Conservation (phyloP, 768 basidiomycete species). For the Phlebiopsis flavidoalba region DNA sequence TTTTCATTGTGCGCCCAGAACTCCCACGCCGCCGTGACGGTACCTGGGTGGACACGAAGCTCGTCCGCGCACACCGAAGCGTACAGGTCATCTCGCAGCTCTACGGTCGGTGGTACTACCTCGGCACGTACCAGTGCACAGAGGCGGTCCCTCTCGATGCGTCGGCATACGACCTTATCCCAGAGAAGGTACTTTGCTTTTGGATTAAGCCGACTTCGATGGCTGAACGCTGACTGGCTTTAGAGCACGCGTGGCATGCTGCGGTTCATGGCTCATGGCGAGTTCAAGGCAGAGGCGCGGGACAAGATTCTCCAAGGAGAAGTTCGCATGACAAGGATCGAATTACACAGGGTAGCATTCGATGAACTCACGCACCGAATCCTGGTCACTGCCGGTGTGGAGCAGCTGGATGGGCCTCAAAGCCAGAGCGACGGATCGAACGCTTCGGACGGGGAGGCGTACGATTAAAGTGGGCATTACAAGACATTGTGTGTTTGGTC, state of each 20-base stretch:
- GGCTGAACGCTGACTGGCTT: background rate
- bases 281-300: background rate
- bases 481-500: no score
- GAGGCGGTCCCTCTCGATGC: background rate
- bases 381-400: background rate
- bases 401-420: background rate
- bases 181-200: background rate
- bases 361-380: background rate
- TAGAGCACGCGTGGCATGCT: background rate
- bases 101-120: background rate
- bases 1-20: background rate
- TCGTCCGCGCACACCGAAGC: background rate
- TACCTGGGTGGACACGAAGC: background rate
- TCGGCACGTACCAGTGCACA: background rate
- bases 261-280: background rate
- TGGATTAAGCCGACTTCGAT: no score
- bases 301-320: background rate
- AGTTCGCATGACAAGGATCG: background rate
- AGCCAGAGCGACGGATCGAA: background rate
- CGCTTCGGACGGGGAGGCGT: background rate
- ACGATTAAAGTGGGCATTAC: background rate
- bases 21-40: background rate
- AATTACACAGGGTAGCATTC: background rate
- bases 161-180: background rate
- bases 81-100: background rate